phyloP scores from a whole-genome alignment of 2,329 filamentous ascomycete species.

The Curvularia spicifera region DNA sequence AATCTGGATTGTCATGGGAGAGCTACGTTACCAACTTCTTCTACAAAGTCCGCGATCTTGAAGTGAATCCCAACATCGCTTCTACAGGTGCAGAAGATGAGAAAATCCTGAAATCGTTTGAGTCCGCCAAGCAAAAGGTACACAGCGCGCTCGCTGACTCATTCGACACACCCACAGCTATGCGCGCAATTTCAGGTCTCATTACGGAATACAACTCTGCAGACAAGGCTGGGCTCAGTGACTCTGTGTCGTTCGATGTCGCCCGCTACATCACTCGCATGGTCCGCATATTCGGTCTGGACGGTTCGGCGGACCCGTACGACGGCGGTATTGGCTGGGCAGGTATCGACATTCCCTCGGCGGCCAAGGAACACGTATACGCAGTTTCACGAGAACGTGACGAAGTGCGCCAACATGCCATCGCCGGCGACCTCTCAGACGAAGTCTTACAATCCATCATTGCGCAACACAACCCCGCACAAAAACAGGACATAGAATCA shows the following conservation, averaged over 20 bases:
- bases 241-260: conserved; percentile 59
- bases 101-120: conserved; percentile 58
- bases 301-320: conserved; percentile 59
- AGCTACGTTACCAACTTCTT: conserved; percentile 76
- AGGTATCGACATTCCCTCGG: conserved; percentile 67
- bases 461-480: conserved; percentile 37
- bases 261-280: conserved; percentile 84
- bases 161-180: conserved; percentile 82
- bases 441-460: conserved; percentile 49
- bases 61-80: conserved; percentile 44
- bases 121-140: conserved; percentile 63
- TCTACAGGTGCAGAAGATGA: conserved; percentile 45
- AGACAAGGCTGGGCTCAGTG: conserved; percentile 50
- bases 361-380: conserved; percentile 66
- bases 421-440: conserved; percentile 50
- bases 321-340: conserved; percentile 66
- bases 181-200: conserved; percentile 78
- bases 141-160: conserved; percentile 77
- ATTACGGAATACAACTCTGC: conserved; percentile 76
- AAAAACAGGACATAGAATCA: conserved; percentile 39
- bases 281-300: conserved; percentile 83
- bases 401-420: conserved; percentile 62
- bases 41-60: conserved; percentile 62
- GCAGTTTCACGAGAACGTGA: conserved; percentile 65
- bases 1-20: conserved; percentile 79